phyloP scores from a whole-genome alignment of 805 yeast species.

The Wickerhamomyces mucosus region DNA sequence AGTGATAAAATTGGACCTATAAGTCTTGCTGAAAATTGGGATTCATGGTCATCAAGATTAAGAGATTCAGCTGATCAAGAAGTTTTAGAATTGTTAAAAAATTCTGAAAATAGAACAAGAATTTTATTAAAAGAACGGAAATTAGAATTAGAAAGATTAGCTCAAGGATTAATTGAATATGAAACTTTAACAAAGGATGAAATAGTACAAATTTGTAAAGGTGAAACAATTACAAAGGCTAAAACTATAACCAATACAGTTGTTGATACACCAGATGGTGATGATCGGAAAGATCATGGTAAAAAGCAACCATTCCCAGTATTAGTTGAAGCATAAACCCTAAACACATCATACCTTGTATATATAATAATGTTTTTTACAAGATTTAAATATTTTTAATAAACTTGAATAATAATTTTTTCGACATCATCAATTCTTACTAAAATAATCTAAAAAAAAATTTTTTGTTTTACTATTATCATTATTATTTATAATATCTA shows the following conservation, averaged over 20 bases:
- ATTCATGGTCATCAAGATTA: conserved; percentile 83
- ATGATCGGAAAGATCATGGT: conserved; percentile 32
- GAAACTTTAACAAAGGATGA: conserved; percentile 91
- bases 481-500: too few species aligned
- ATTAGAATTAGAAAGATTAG: conserved; percentile 73
- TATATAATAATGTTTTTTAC: too few species aligned
- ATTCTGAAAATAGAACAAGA: conserved; percentile 75
- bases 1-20: conserved; percentile 90
- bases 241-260: conserved; percentile 71
- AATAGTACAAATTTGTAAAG: conserved; percentile 76
- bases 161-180: conserved; percentile 88
- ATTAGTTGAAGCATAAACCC: conserved; percentile 18
- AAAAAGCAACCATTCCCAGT: conserved; percentile 21
- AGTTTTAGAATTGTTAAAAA: conserved; percentile 64
- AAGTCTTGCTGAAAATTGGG: conserved; percentile 84
- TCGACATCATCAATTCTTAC: too few species aligned
- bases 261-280: conserved; percentile 43
- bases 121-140: conserved; percentile 49
- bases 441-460: too few species aligned
- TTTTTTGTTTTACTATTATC: too few species aligned
- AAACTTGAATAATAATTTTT: too few species aligned
- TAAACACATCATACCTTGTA: too few species aligned
- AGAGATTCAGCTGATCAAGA: conserved; percentile 90
- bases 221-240: conserved; percentile 62
- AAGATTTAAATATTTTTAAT: too few species aligned